phyloP scores from a whole-genome alignment of 345 rosid species.

The Linum usitatissimum region DNA sequence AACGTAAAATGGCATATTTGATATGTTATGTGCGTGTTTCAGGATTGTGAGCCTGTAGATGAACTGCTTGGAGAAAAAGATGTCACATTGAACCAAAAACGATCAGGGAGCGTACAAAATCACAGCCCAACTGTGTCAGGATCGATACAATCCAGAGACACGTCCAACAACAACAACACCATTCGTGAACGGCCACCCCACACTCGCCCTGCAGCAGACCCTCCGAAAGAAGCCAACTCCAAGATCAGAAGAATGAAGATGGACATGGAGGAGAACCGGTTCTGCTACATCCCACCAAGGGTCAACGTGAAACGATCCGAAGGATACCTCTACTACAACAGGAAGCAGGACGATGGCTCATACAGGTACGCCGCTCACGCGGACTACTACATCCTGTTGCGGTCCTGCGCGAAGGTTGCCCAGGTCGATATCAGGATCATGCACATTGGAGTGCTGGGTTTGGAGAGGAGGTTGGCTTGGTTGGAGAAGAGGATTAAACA shows the following conservation, averaged over 20 bases:
- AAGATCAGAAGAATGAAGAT: conserved; percentile 18
- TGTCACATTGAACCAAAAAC: conserved; percentile 16
- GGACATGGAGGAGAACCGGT: conserved; percentile 64
- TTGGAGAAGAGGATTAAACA: conserved; percentile 48
- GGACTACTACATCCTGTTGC: conserved; percentile 68
- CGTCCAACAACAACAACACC: too few species aligned
- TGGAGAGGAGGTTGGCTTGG: conserved; percentile 78
- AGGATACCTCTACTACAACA: conserved; percentile 46
- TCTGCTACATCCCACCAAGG: conserved; percentile 65
- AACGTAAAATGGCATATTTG: too few species aligned
- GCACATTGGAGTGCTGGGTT: conserved; percentile 55
- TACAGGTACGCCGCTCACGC: conserved; percentile 55
- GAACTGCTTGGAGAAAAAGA: neutral
- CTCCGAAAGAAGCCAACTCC: neutral
- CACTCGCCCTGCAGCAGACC: too few species aligned
- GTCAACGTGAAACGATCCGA: conserved; percentile 39
- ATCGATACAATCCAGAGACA: neutral
- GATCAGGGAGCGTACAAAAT: conserved; percentile 23
- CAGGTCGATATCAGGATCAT: conserved; percentile 51
- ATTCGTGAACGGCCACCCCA: too few species aligned
- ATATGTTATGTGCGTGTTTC: too few species aligned
- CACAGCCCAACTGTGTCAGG: conserved; percentile 13
- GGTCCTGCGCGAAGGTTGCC: conserved; percentile 48
- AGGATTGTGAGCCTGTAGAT: too few species aligned
- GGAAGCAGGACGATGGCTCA: conserved; percentile 51